Evolutionary conservation across 2,329 filamentous ascomycete species (phyloP).

Genomic region (Ustilaginoidea virens): DNA sequence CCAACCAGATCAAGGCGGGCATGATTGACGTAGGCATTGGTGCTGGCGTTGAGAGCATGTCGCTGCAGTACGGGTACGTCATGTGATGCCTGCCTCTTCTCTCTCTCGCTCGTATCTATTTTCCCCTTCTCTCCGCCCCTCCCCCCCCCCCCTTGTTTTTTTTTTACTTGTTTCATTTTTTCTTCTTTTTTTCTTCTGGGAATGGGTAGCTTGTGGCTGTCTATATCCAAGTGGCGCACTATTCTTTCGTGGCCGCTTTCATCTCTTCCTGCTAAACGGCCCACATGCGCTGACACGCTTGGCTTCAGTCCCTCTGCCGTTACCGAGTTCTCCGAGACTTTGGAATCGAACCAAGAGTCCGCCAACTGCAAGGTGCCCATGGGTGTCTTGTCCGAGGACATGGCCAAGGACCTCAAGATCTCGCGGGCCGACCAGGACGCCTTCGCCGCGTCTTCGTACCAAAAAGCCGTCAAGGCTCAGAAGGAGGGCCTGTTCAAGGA

Average conservation of each 20-base stretch:
- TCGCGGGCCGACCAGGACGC: conserved; percentile 62
- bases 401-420: conserved; percentile 76
- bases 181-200: not conserved
- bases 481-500: conserved; percentile 79
- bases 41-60: conserved; percentile 95
- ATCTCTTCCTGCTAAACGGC: too few species aligned
- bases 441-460: conserved; percentile 89
- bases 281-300: not conserved
- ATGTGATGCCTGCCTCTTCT: not conserved
- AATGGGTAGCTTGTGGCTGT: not conserved
- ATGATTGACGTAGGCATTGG: conserved; percentile 95
- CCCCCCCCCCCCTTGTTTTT: not conserved
- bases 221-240: not conserved
- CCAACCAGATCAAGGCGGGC: conserved; percentile 76
- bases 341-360: conserved; percentile 66
- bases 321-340: conserved; percentile 78
- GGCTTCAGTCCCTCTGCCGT: conserved; percentile 57
- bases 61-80: conserved; percentile 68
- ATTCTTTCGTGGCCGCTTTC: too few species aligned
- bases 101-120: not conserved
- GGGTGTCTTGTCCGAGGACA: conserved; percentile 84
- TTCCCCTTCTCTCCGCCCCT: not conserved
- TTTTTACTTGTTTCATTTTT: not conserved
- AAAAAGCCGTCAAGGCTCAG: conserved; percentile 78
- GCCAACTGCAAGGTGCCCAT: conserved; percentile 97